These are phyloP conservation scores for Digitaria exilis DNA, from an alignment of 202 grass and related monocot species.

Conservation along the genomic window DNA sequence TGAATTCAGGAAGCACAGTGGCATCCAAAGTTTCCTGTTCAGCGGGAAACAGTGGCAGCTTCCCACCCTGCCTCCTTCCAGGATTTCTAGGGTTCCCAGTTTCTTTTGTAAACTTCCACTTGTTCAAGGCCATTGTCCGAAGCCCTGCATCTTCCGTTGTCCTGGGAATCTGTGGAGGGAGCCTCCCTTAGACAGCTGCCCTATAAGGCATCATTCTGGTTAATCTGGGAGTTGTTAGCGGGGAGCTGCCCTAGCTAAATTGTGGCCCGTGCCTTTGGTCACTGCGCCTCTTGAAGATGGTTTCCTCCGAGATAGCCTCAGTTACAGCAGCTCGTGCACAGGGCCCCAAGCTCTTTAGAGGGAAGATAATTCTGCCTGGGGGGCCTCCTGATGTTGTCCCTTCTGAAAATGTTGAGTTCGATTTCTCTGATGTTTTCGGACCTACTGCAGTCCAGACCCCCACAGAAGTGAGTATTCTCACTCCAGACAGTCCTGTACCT, in stretches of 20 bases:
- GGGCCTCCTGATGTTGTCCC: conserved; percentile 73
- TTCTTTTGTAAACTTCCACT: conserved; percentile 77
- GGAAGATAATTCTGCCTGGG: conserved; percentile 78
- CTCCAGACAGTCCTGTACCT: conserved; percentile 58
- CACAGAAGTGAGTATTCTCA: conserved; percentile 48
- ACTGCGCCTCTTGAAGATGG: conserved; percentile 59
- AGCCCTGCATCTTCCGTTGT: conserved; percentile 82
- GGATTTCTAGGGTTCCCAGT: conserved; percentile 73
- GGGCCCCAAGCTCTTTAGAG: conserved; percentile 54
- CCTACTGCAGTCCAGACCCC: conserved; percentile 62
- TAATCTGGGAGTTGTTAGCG: conserved; percentile 33
- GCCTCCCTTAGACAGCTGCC: conserved; percentile 49
- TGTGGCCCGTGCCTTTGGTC: conserved; percentile 17
- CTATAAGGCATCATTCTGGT: conserved; percentile 26
- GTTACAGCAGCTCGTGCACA: conserved; percentile 47
- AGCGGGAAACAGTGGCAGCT: conserved; percentile 86
- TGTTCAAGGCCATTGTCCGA: conserved; percentile 97
- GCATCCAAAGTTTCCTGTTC: conserved; percentile 94
- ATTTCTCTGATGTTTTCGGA: conserved; percentile 96
- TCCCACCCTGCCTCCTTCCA: conserved; percentile 69
- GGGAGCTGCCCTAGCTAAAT: conserved; percentile 32
- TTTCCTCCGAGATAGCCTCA: conserved; percentile 67
- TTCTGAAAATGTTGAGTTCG: conserved; percentile 86
- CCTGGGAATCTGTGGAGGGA: conserved; percentile 51
- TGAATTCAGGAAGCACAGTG: conserved; percentile 88